Evolutionary conservation across 495 filamentous ascomycete genomes (phyloP).

Genomic region (Xylaria acuta): DNA sequence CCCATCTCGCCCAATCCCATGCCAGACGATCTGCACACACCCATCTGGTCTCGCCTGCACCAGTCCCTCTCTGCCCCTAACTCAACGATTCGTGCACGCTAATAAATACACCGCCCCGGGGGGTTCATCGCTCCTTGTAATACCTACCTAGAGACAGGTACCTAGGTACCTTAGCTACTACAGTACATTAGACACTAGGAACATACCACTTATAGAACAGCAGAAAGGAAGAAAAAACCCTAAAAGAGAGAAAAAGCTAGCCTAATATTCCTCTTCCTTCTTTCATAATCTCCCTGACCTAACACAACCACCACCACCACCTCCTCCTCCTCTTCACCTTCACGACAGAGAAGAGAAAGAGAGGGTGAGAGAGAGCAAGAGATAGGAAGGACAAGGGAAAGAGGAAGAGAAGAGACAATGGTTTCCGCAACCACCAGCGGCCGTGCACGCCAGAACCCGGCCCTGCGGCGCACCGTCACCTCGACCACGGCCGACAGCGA

Average conservation of each 20-base stretch:
- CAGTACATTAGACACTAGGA: background rate
- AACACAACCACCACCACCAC: background rate
- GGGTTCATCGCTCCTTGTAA: background rate
- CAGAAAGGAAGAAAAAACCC: background rate
- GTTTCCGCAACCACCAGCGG: conserved; percentile 46
- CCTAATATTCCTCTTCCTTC: background rate
- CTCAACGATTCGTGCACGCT: conserved; percentile 1
- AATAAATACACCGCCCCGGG: background rate
- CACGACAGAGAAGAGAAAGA: background rate
- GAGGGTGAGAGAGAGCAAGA: background rate
- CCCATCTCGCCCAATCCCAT: conserved; percentile 3
- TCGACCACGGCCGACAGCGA: conserved; percentile 47
- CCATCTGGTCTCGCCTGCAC: background rate
- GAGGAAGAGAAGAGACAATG: conserved; percentile 39
- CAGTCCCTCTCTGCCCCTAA: conserved; percentile 4
- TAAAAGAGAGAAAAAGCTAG: background rate
- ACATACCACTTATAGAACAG: background rate
- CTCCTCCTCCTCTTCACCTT: background rate
- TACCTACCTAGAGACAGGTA: background rate
- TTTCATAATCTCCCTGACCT: background rate
- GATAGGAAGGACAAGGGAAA: background rate
- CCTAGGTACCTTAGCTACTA: background rate
- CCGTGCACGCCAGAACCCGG: conserved; percentile 46
- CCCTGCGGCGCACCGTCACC: conserved; percentile 47
- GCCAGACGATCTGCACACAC: background rate